phyloP scores from a whole-genome alignment of 306 rosid species.

The Alnus rubra region DNA sequence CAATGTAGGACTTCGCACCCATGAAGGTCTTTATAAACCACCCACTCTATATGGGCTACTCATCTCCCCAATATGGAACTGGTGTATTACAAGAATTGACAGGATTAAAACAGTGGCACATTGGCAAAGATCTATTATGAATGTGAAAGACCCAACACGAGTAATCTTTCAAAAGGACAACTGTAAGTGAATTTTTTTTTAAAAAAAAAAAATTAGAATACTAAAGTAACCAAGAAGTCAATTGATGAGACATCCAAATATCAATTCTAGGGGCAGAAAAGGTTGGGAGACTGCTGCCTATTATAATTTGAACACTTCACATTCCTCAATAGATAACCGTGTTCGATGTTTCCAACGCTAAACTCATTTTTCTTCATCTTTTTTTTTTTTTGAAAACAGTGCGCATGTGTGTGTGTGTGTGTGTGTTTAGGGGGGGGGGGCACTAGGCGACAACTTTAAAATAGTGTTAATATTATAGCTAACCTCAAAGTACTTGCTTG shows the following conservation, averaged over 20 bases:
- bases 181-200: not conserved
- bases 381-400: not conserved
- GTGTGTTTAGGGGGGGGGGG: no score
- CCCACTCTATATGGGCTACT: no score
- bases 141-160: slow-evolving; percentile 3
- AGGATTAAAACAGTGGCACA: not conserved
- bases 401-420: no score
- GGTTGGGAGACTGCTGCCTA: not conserved
- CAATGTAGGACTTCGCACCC: no score
- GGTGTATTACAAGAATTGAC: not conserved
- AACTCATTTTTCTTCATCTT: not conserved
- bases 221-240: not conserved
- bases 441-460: not conserved
- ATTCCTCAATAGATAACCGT: not conserved
- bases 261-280: not conserved
- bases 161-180: not conserved
- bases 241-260: not conserved
- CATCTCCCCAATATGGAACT: no score
- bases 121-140: not conserved
- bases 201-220: not conserved
- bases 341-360: not conserved
- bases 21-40: no score
- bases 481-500: no score
- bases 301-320: not conserved
- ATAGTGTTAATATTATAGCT: not conserved